phyloP scores from a whole-genome alignment of 78 protist genomes.

The Dictyostelium citrinum region DNA sequence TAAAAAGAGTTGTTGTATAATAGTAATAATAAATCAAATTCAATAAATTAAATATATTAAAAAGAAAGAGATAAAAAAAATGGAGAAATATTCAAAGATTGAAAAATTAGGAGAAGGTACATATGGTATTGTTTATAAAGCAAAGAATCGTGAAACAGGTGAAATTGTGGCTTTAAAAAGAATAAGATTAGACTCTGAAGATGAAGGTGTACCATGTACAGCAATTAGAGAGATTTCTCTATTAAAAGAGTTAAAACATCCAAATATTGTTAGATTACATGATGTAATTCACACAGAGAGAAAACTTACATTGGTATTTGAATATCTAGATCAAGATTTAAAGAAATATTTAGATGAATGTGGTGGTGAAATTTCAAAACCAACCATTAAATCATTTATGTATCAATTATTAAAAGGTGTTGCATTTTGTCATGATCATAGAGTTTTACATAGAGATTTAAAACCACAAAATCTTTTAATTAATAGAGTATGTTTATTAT shows the following conservation, averaged over 20 bases:
- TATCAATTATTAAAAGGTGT: constrained; percentile 96
- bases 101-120: constrained; percentile 92
- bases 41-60: constrained; percentile 71
- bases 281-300: constrained; percentile 93
- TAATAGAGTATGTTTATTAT: constrained; percentile 83
- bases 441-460: constrained; percentile 99
- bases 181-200: constrained; percentile 90
- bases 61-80: background rate
- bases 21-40: background rate
- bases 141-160: constrained; percentile 84
- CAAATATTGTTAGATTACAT: constrained; percentile 93
- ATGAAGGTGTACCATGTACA: constrained; percentile 99
- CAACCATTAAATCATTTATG: constrained; percentile 88
- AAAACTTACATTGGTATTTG: constrained; percentile 99
- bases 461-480: constrained; percentile 99
- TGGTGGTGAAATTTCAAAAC: constrained; percentile 82
- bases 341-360: constrained; percentile 91
- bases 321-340: constrained; percentile 98
- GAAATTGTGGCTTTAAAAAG: constrained; percentile 91
- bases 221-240: constrained; percentile 98
- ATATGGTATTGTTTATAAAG: constrained; percentile 91
- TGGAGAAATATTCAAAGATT: constrained; percentile 88
- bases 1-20: background rate
- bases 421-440: constrained; percentile 96
- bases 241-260: constrained; percentile 95